These are phyloP conservation scores for Phytophthora syringae DNA, from an alignment of 352 stramenopile genomes.

Conservation along the genomic window DNA sequence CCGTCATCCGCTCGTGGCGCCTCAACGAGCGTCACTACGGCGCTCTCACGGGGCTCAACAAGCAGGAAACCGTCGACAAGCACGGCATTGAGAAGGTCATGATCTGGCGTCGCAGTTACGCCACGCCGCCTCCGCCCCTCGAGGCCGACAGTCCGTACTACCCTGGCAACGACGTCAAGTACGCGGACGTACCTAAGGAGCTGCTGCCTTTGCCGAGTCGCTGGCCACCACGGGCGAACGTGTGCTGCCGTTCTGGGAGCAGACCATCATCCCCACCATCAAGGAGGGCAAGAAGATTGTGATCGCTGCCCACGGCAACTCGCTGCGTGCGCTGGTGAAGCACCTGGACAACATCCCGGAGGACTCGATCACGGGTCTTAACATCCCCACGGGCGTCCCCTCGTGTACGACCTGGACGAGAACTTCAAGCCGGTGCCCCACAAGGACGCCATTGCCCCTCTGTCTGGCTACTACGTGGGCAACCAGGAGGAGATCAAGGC, in stretches of 20 bases:
- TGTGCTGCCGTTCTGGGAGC: slow-evolving; percentile 96
- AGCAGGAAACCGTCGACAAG: slow-evolving; percentile 99
- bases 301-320: slow-evolving; percentile 98
- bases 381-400: slow-evolving; percentile 96
- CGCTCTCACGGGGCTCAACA: slow-evolving; percentile 98
- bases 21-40: slow-evolving; percentile 99
- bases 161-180: slow-evolving; percentile 92
- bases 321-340: slow-evolving; percentile 98
- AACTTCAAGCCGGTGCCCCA: slow-evolving; percentile 96
- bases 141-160: slow-evolving; percentile 90
- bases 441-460: slow-evolving; percentile 88
- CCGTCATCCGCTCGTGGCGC: slow-evolving; percentile 92
- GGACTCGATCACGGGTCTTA: slow-evolving; percentile 96
- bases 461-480: slow-evolving; percentile 88
- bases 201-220: slow-evolving; percentile 95
- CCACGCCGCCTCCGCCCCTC: slow-evolving; percentile 94
- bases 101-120: slow-evolving; percentile 98
- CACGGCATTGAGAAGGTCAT: slow-evolving; percentile 98
- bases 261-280: slow-evolving; percentile 94
- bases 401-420: slow-evolving; percentile 98
- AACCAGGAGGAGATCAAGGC: slow-evolving; percentile 97
- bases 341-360: slow-evolving; percentile 98
- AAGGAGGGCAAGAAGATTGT: slow-evolving; percentile 96
- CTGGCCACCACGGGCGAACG: slow-evolving; percentile 94
- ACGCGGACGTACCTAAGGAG: slow-evolving; percentile 90